Base-by-base conservation (phyloP, 73 alveolate species). In the Paramecium octaurelia region DNA sequence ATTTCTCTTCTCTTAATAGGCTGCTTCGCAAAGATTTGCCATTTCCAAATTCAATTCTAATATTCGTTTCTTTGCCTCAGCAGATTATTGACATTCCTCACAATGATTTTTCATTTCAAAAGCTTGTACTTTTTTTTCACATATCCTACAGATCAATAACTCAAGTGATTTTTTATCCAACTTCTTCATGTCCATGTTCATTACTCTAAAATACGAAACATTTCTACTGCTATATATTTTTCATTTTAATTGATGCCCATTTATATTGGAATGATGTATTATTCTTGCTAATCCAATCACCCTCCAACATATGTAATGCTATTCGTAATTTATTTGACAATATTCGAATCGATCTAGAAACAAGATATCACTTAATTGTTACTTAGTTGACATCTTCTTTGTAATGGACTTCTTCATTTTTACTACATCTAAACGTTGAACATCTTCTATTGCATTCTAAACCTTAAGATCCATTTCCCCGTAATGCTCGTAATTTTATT, bases 11-110 rank as follows among this genome's bases (percentile, higher is more conserved):
- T 80, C 91, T 80, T 27, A 44, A 48, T 42, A 80, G 3, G 91
- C 91, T 12, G 46, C 46, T 44, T 80, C 43, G 27, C 91, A 43
- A 6, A 80, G 35, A 80, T 46, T 42, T 4, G 91, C 91, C 73
- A 80, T 31, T 80, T 80, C 76, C 8, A 80, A 35, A 48, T 80
- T 80, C 8, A 80, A 48, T 80, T 80, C 91, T 31, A 80, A 9
- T 34, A 10, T 80, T 18, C 91, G 27, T 80, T 80, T 80, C 35
- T 35, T 80, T 21, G 57, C 75, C 38, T 80, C 91, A 0, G 91
- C 91, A 23, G 18, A n/a, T 46, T 44, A 16, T n/a, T 80, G 42
- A 27, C 91, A 80, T 9, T 46, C 57, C 4, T 44, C 18, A 48
- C 91, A 80, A 80, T 80, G 91, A 20, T 6, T n/a, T 23, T 31